Conservation (phyloP, 1,284 basidiomycete genomes). For the Puccinia novopanici region DNA sequence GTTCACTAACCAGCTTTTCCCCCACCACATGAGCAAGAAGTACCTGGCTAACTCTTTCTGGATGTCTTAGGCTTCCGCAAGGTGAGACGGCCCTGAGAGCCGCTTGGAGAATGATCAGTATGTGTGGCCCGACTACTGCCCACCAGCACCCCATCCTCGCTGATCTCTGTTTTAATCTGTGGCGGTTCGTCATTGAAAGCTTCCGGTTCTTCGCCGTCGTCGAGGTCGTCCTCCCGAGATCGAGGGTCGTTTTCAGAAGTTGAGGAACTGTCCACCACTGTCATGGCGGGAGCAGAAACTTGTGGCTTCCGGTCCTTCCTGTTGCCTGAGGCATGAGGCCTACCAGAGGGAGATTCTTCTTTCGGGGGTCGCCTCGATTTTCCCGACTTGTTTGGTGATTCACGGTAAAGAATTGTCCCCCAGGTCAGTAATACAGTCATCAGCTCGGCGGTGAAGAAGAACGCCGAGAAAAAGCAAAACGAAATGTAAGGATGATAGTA, state of each 20-base stretch:
- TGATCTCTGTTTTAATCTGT: conserved; percentile 25
- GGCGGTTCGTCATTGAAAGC: not conserved
- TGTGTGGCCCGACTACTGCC: conserved; percentile 12
- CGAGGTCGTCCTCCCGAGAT: not conserved
- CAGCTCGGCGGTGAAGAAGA: conserved; percentile 43
- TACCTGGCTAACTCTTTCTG: not conserved
- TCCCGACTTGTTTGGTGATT: not conserved
- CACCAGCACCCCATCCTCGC: conserved; percentile 20
- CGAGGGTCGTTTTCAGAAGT: conserved; percentile 21
- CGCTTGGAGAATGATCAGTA: conserved; percentile 14
- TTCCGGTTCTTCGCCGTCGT: not conserved
- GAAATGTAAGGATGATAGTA: conserved; percentile 49
- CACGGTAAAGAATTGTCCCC: conserved; percentile 26
- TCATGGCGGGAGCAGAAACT: not conserved
- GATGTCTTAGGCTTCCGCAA: not conserved
- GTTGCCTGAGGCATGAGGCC: not conserved
- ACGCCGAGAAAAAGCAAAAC: conserved; percentile 40
- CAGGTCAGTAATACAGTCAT: conserved; percentile 32
- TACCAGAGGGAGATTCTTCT: not conserved
- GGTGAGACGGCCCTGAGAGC: conserved; percentile 1
- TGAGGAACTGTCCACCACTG: conserved; percentile 25
- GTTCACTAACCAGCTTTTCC: not conserved
- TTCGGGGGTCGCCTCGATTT: not conserved
- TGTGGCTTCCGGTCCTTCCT: not conserved
- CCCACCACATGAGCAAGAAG: not conserved